phyloP scores from a whole-genome alignment of 1,284 basidiomycete genomes.

The Anthracocystis walkeri region DNA sequence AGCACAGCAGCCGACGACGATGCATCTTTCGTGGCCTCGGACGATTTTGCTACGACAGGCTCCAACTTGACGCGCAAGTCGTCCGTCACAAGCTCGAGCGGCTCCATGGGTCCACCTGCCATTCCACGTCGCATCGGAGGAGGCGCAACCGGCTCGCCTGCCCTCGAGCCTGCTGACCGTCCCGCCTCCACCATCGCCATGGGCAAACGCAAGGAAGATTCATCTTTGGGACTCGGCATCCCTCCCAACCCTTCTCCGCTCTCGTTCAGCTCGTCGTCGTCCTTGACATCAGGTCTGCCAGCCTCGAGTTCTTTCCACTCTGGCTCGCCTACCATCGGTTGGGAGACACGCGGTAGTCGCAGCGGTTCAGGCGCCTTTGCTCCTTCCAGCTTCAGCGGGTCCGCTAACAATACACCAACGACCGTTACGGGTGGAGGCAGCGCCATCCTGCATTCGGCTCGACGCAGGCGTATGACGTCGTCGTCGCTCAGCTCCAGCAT shows the following conservation, averaged over 20 bases:
- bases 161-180: conserved; percentile 33
- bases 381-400: conserved; percentile 31
- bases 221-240: conserved; percentile 42
- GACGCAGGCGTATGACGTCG: conserved; percentile 45
- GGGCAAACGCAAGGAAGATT: conserved; percentile 48
- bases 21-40: conserved; percentile 34
- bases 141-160: conserved; percentile 24
- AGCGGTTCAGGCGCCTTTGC: conserved; percentile 39
- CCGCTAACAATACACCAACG: conserved; percentile 31
- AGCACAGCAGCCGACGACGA: conserved; percentile 32
- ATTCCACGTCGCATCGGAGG: conserved; percentile 35
- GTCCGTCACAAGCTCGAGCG: conserved; percentile 46
- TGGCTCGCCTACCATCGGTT: conserved; percentile 34
- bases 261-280: conserved; percentile 27
- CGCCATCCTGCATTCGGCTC: conserved; percentile 31
- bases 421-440: conserved; percentile 34
- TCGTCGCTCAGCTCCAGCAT: conserved; percentile 45
- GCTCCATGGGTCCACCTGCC: conserved; percentile 52
- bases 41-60: conserved; percentile 31
- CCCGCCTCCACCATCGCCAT: conserved; percentile 39
- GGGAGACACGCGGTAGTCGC: conserved; percentile 35
- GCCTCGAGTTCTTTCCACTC: conserved; percentile 39
- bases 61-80: conserved; percentile 49
- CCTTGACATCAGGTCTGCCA: conserved; percentile 18
- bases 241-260: conserved; percentile 44